Evolutionary conservation across 768 basidiomycete genomes (phyloP), one percentile per base, ranked within the genome.

Genomic region (Suillus brevipes): DNA sequence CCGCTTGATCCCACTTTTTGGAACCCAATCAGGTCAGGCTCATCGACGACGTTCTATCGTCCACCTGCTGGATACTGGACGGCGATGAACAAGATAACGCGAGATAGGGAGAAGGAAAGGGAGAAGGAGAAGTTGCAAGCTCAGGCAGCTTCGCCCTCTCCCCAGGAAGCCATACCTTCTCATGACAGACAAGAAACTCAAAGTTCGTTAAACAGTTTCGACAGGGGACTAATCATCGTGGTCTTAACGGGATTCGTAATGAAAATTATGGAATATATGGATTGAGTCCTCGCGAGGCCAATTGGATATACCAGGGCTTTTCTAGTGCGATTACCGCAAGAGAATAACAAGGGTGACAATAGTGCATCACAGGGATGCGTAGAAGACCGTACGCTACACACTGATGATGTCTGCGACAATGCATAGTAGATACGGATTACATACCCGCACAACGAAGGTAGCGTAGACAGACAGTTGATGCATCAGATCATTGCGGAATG

Each of bases 1-100:
- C 58, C 58, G 3, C 16, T 59, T 40, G 58, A 59, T 59, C 58
- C 58, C 18, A 59, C 58, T 28, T 59, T 28, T 18, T 59, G 58
- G 58, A 18, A 59, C 25, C 18, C 58, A 28, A 6, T 59, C 18
- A 28, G 28, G 38, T 59, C 38, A 42, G 58, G 58, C 18, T 20
- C 58, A 28, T 42, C 53, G 0, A 38, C 47, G 23, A 59, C 38
- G 38, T 20, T 59, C 1, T 59, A 59, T 28, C 58, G 58, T 3
- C 58, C 58, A 10, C 58, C 58, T 20, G 9, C 38, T 28, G 58
- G 58, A 42, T 59, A 59, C 25, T 59, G 58, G 58, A 20, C 25
- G 40, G 25, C 3, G 18, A 42, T 40, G 58, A 59, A 59, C 58
- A 18, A 28, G 40, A 10, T 59, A 25, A 12, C 5, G 40, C 25